A percentile compares a stretch with the other conserved stretches of the same genome.
These are phyloP conservation scores for Colletotrichum tropicicola DNA, from an alignment of 2,329 filamentous ascomycete genomes.

Conservation along the genomic window DNA sequence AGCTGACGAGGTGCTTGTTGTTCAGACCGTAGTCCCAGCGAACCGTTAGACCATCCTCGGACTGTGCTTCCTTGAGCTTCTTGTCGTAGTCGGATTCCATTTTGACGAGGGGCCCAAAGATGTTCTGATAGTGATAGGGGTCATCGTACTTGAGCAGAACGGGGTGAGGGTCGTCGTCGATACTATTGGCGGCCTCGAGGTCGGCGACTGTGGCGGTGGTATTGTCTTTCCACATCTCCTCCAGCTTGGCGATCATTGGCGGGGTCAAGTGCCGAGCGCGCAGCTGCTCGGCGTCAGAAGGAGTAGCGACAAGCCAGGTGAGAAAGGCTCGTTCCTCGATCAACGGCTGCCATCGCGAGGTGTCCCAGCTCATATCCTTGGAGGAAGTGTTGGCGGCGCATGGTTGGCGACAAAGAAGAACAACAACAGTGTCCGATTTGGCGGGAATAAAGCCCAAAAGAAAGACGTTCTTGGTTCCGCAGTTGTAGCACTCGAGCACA, in stretches of 20 bases:
- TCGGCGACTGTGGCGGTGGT: conserved; percentile 87
- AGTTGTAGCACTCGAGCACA: conserved; percentile 98
- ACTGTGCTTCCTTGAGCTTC: conserved; percentile 97
- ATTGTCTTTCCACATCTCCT: conserved; percentile 99
- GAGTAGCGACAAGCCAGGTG: conserved; percentile 88
- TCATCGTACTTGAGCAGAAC: conserved; percentile 96
- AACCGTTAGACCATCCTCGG: conserved; percentile 92
- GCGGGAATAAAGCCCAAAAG: conserved; percentile 97
- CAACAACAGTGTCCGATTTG: conserved; percentile 97
- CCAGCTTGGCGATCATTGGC: conserved; percentile 93
- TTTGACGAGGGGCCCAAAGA: conserved; percentile 97
- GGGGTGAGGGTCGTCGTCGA: conserved; percentile 94
- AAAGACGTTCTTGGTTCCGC: conserved; percentile 99
- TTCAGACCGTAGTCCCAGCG: conserved; percentile 96
- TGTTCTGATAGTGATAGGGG: conserved; percentile 98
- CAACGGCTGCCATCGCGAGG: conserved; percentile 94
- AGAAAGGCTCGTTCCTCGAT: conserved; percentile 97
- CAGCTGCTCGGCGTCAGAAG: conserved; percentile 94
- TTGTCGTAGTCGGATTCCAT: conserved; percentile 99
- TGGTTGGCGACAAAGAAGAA: conserved; percentile 94
- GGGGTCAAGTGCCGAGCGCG: conserved; percentile 92
- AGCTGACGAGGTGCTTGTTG: conserved; percentile 96
- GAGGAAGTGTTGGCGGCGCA: conserved; percentile 94
- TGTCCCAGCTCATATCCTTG: conserved; percentile 99
- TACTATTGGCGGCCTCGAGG: conserved; percentile 87